Evolutionary conservation across 257 asterid species (phyloP), one percentile per base, ranked within the genome.

Genomic region (Solanum medicagineum): DNA sequence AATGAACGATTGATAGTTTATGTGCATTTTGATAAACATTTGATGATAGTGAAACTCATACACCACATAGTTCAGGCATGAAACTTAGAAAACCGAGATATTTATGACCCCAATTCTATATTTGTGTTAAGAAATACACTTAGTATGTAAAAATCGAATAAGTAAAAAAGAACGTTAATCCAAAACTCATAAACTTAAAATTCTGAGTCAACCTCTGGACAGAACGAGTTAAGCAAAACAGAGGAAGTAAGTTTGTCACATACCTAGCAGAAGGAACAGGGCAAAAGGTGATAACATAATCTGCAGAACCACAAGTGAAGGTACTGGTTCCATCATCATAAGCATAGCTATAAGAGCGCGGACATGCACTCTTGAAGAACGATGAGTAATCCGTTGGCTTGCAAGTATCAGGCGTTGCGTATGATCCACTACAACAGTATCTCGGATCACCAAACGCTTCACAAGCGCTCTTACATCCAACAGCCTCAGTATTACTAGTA

Each of bases 391-490:
- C 62, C 51, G 84, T 88, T 1, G 92, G 92, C 16, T 63, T 66
- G 69, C 91, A 90, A 0, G 91, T 88, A 66, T 90, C 87, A 7
- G 92, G 92, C 0, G 87, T 87, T n/a, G 83, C 88, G 49, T 85
- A 87, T 44, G 57, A 79, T 17, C 90, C 91, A 84, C 84, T 87
- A 49, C 92, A 90, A 55, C 92, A 90, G 20, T 90, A 90, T 53
- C 70, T 83, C 3, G 90, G 85, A 6, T 87, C 90, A 2, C 77
- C 81, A 8, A 89, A 88, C 3, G 88, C 91, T 3, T 84, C 90
- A 26, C 91, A 89, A 49, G 97, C 96, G 90, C 97, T 93, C 68
- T 62, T 92, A 80, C 97, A 93, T 24, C 94, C 97, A 85, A 92
- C 93, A 85, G 85, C 14, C 54, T 77, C 85, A 19, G 55, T n/a